Conservation (phyloP, 257 asterid species). For the Solanum neorickii region DNA sequence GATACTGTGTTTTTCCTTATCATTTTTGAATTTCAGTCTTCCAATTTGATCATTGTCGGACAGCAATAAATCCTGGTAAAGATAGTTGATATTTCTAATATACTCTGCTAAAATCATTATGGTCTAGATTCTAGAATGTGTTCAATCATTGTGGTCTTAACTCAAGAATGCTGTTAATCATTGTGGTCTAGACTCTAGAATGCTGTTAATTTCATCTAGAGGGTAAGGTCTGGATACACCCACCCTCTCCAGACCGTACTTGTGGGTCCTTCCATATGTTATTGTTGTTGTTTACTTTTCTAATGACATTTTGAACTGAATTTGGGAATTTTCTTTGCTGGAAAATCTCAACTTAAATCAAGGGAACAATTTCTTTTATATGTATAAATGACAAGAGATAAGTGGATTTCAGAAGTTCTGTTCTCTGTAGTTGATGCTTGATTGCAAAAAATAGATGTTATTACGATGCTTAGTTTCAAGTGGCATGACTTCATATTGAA, state of each 20-base stretch:
- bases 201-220: background rate
- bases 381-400: background rate
- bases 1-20: background rate
- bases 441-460: background rate
- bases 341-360: background rate
- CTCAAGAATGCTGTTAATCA: background rate
- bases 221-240: background rate
- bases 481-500: background rate
- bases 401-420: background rate
- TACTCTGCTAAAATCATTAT: background rate
- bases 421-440: background rate
- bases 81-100: background rate
- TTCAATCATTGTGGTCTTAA: background rate
- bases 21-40: background rate
- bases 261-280: background rate
- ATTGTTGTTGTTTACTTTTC: background rate
- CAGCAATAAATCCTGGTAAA: background rate
- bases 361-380: background rate
- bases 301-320: background rate
- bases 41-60: background rate
- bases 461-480: background rate
- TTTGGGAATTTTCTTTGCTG: background rate
- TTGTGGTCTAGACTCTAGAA: background rate
- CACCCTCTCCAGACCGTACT: background rate
- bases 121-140: background rate